phyloP scores from a whole-genome alignment of 306 rosid species.

The Vicia villosa region DNA sequence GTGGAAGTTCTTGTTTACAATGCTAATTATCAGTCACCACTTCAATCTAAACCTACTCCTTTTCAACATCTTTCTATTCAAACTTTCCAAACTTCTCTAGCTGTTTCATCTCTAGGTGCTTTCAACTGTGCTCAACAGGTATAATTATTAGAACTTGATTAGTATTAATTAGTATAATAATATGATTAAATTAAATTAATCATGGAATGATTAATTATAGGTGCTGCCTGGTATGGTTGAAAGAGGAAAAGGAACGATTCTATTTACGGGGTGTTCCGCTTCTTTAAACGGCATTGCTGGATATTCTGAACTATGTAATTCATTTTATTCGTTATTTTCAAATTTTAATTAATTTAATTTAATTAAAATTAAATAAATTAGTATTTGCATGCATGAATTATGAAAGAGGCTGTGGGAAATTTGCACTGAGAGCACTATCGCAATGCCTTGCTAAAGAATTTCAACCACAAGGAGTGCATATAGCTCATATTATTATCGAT shows the following conservation, averaged over 20 bases:
- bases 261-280: slow-evolving; percentile 88
- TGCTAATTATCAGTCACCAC: slow-evolving; percentile 53
- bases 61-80: slow-evolving; percentile 60
- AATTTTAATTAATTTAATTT: background rate
- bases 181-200: no score
- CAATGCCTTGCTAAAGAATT: slow-evolving; percentile 90
- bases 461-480: slow-evolving; percentile 85
- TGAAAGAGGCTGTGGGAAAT: slow-evolving; percentile 88
- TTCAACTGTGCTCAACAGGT: slow-evolving; percentile 97
- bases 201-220: slow-evolving; percentile 17
- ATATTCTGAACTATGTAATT: slow-evolving; percentile 69
- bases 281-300: slow-evolving; percentile 84
- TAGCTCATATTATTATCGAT: slow-evolving; percentile 89
- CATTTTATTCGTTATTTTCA: background rate
- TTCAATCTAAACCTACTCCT: slow-evolving; percentile 48
- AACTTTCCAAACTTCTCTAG: slow-evolving; percentile 72
- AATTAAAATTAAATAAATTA: background rate
- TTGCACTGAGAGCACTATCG: slow-evolving; percentile 84
- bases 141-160: background rate
- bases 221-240: slow-evolving; percentile 93
- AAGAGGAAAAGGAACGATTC: slow-evolving; percentile 89
- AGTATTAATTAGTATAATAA: no score
- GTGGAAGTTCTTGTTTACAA: slow-evolving; percentile 85
- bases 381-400: no score
- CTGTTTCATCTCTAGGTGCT: slow-evolving; percentile 85